Evolutionary conservation across 2,329 filamentous ascomycete genomes (phyloP), one percentile per base, ranked within the genome.

Genomic region (Stemphylium lycopersici): DNA sequence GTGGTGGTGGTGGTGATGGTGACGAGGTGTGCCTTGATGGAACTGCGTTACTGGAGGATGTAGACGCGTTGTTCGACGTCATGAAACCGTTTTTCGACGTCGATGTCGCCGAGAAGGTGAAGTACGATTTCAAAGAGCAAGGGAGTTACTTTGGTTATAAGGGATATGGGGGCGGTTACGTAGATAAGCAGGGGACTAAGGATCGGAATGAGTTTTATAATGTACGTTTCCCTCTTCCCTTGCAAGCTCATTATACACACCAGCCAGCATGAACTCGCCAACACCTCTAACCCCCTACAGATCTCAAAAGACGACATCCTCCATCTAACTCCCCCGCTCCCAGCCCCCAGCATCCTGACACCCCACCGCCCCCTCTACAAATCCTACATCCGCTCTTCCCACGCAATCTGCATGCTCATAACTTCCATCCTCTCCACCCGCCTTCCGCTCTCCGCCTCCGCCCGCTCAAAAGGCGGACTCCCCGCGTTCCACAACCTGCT

Each of bases 171-270:
- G 76, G 73, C 13, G 75, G 75, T 3, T 67, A 80, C 0, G 72
- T 82, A 10, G 82, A 85, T 58, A 69, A 69, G 5, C 55, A 76
- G 16, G 83, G 83, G 0, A 83, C 79, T 5, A 66, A 70, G 22
- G 82, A 84, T 58, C 69, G 78, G 33, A 82, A 83, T 56, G 81
- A 84, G 56, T 83, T 83, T 52, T 84, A 83, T 68, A 84, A 84
- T 66, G 78, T 83, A 58, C 37, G 70, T 67, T 29, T 6, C 7
- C 48, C 32, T 31, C 20, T n/a, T 11, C 18, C 5, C 7, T n/a
- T n/a, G n/a, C n/a, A n/a, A n/a, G n/a, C n/a, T n/a, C n/a, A n/a
- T n/a, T n/a, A n/a, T n/a, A n/a, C n/a, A n/a, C n/a, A n/a, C n/a
- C n/a, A n/a, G n/a, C n/a, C n/a, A n/a, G n/a, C n/a, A n/a, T n/a